phyloP scores from a whole-genome alignment of 1,284 basidiomycete genomes.

The Ustilago crameri region DNA sequence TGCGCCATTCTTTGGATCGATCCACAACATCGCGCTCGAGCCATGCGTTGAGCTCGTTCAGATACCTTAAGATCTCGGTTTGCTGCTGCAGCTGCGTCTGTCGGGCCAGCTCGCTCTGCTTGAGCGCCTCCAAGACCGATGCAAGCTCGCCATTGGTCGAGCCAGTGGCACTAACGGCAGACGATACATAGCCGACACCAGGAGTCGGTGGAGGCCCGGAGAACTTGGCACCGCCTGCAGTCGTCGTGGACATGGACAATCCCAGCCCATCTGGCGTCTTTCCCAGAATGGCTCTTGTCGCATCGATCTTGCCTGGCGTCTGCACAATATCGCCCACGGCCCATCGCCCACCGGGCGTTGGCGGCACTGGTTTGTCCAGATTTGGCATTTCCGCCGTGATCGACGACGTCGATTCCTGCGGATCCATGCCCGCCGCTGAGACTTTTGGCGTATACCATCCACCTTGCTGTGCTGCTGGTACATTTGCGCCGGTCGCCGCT shows the following conservation, averaged over 20 bases:
- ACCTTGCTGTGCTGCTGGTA: conserved; percentile 26
- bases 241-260: conserved; percentile 38
- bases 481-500: conserved; percentile 19
- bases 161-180: conserved; percentile 17
- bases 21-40: conserved; percentile 58
- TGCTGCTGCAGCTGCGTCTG: conserved; percentile 56
- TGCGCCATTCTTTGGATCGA: conserved; percentile 58
- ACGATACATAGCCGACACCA: conserved; percentile 25
- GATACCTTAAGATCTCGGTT: conserved; percentile 59
- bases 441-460: conserved; percentile 57
- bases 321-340: conserved; percentile 30
- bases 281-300: background rate
- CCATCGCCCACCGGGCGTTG: conserved; percentile 41
- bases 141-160: conserved; percentile 38
- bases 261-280: conserved; percentile 34
- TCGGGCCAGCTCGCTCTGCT: conserved; percentile 53
- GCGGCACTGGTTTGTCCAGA: conserved; percentile 43
- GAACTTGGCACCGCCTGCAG: conserved; percentile 27
- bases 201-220: conserved; percentile 31
- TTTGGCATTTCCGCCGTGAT: conserved; percentile 25
- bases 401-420: conserved; percentile 19
- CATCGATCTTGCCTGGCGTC: background rate
- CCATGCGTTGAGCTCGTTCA: conserved; percentile 64
- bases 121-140: conserved; percentile 49
- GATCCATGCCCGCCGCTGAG: conserved; percentile 5